Evolutionary conservation across 768 basidiomycete genomes (phyloP).

Genomic region (Mycena sanguinolenta): DNA sequence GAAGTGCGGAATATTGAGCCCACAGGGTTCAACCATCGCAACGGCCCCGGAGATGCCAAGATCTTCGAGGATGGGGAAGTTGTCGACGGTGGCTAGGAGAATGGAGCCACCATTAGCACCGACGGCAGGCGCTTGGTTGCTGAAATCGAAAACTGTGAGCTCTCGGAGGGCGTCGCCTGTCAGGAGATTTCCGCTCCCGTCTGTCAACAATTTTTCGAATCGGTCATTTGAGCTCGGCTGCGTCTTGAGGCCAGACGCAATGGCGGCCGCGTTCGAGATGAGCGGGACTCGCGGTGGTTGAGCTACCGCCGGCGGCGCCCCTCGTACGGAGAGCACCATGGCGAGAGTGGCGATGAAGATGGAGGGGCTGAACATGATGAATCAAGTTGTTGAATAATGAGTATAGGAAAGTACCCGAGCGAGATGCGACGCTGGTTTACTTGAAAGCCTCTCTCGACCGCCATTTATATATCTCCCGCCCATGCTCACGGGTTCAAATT

Average conservation of each 20-base stretch:
- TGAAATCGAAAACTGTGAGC: conserved; percentile 16
- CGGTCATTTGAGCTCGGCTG: conserved; percentile 27
- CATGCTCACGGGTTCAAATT: too few species aligned
- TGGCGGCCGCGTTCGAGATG: background rate
- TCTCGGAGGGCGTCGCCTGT: conserved; percentile 11
- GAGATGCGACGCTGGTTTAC: too few species aligned
- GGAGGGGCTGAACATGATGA: background rate
- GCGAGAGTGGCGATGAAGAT: background rate
- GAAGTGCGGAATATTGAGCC: conserved; percentile 44
- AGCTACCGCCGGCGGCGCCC: background rate
- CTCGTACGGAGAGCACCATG: background rate
- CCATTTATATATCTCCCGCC: background rate
- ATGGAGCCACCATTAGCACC: conserved; percentile 29
- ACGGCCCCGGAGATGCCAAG: conserved; percentile 21
- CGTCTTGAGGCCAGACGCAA: background rate
- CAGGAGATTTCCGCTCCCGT: conserved; percentile 33
- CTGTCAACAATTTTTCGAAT: conserved; percentile 42
- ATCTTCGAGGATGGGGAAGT: conserved; percentile 33
- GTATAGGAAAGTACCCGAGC: too few species aligned
- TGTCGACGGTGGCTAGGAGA: conserved; percentile 35
- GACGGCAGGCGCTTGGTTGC: conserved; percentile 20
- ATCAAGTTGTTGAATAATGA: background rate
- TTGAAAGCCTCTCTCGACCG: too few species aligned
- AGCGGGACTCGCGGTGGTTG: background rate
- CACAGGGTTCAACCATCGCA: conserved; percentile 8